These are phyloP conservation scores for Globisporangium alternatum DNA, from an alignment of 352 stramenopile genomes.

Conservation along the genomic window DNA sequence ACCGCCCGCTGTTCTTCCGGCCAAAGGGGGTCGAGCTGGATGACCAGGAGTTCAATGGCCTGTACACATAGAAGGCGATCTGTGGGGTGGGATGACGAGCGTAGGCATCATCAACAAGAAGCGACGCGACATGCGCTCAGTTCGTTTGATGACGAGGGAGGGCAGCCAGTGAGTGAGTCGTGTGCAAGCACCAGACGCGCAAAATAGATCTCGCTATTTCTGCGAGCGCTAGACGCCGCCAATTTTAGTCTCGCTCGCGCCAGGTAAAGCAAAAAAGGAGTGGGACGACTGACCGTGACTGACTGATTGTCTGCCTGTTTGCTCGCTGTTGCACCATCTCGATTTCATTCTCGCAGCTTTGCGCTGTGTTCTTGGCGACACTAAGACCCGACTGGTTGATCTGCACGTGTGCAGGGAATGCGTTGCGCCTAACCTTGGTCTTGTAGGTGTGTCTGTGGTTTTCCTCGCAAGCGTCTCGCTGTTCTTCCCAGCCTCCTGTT, in stretches of 20 bases:
- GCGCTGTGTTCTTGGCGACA: not conserved
- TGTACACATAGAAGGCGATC: slow-evolving; percentile 53
- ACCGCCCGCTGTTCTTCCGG: slow-evolving; percentile 38
- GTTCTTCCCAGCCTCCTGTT: not conserved
- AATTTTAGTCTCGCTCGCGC: slow-evolving; percentile 4
- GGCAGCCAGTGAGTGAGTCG: not conserved
- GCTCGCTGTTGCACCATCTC: not conserved
- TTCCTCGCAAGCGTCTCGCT: not conserved
- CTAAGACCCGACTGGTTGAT: not conserved
- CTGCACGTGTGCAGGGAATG: not conserved
- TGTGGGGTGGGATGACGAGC: not conserved
- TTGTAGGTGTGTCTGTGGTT: slow-evolving; percentile 2
- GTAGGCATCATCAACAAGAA: not conserved
- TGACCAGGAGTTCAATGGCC: slow-evolving; percentile 32
- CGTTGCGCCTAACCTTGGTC: not conserved
- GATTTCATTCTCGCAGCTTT: slow-evolving; percentile 1
- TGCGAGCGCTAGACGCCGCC: slow-evolving; percentile 7
- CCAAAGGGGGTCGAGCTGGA: slow-evolving; percentile 6
- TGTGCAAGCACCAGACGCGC: not conserved
- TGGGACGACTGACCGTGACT: too few species aligned
- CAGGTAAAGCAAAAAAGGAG: slow-evolving; percentile 1
- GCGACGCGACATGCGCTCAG: not conserved
- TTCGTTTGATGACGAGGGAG: not conserved
- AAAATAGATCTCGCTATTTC: slow-evolving; percentile 29
- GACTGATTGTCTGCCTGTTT: not conserved